Evolutionary conservation across 345 rosid species (phyloP), one percentile per base, ranked within the genome.

Genomic region (Brassica napus): DNA sequence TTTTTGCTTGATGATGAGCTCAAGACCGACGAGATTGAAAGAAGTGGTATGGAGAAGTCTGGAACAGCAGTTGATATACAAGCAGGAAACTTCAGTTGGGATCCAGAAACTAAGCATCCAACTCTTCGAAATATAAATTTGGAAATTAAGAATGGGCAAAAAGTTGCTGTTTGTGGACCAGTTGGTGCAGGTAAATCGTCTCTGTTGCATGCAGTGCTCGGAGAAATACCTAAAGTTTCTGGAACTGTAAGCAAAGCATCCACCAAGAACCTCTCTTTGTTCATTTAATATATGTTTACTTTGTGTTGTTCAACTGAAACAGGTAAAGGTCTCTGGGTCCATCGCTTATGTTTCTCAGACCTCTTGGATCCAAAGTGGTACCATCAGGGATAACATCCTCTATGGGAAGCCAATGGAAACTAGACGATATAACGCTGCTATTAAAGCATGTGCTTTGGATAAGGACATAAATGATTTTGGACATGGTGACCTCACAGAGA

Each of bases 331-430:
- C 15, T 81, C 60, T 5, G 92, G 97, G 49, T 80, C 89, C 26
- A 76, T 88, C 24, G 97, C 93, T 35, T 93, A 89, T 84, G 97
- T 89, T 62, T 81, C 94, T 78, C 98, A 93, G 82, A 84, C 79
- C 7, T 84, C 98, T 58, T 89, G 97, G 98, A 88, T 93, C 76
- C 98, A 91, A 62, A 91, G 97, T 74, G 98, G 98, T 61, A 88
- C 89, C 6, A 74, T 93, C 69, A 86, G 90, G 1, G 94, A 91
- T 37, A 89, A 92, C 76, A 88, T 91, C 57, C 89, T 88, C 42
- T 88, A 67, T 8, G 96, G 97, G 42, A 79, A 84, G 78, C 81
- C 88, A 59, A 86, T 91, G 97, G 89, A 89, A 57, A 57, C 78
- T 42, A 84, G 49, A 65, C 79, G 84, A 80, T 92, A 92, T 42